Conservation (phyloP, 2,329 filamentous ascomycete species). For the Neocatenulostroma microsporum region DNA sequence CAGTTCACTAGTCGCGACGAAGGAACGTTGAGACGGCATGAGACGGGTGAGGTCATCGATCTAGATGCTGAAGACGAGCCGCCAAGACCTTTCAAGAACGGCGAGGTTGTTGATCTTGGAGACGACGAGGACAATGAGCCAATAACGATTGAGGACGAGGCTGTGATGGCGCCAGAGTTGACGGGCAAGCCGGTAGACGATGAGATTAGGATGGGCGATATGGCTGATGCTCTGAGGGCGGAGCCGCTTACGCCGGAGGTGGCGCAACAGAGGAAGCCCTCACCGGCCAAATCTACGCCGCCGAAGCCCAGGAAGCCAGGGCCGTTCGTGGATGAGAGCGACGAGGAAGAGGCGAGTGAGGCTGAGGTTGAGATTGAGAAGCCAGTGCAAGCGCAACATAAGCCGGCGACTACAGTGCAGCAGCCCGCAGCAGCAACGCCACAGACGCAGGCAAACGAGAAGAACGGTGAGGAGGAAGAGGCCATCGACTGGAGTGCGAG, state of each 20-base stretch:
- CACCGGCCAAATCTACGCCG: conserved; percentile 6
- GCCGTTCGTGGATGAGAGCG: conserved; percentile 12
- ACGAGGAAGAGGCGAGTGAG: conserved; percentile 4
- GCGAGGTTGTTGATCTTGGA: conserved; percentile 37
- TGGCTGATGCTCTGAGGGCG: conserved; percentile 37
- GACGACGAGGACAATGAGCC: conserved; percentile 26
- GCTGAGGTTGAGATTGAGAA: conserved; percentile 1
- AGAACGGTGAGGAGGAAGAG: conserved; percentile 23
- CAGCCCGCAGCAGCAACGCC: background rate
- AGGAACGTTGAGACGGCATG: conserved; percentile 50
- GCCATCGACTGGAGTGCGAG: conserved; percentile 48
- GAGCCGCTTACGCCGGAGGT: conserved; percentile 31
- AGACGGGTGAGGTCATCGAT: conserved; percentile 43
- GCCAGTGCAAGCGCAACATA: no score
- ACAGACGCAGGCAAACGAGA: background rate
- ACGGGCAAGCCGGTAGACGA: conserved; percentile 5
- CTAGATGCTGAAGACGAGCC: conserved; percentile 35
- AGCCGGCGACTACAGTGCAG: background rate
- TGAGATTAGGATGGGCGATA: conserved; percentile 32
- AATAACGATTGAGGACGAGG: conserved; percentile 18
- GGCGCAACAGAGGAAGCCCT: conserved; percentile 11
- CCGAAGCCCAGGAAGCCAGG: background rate
- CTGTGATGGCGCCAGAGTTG: conserved; percentile 1
- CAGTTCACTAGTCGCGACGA: conserved; percentile 51
- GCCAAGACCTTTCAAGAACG: conserved; percentile 26